These are phyloP conservation scores for Phytophthora boehmeriae DNA, from an alignment of 352 stramenopile species.

Conservation along the genomic window DNA sequence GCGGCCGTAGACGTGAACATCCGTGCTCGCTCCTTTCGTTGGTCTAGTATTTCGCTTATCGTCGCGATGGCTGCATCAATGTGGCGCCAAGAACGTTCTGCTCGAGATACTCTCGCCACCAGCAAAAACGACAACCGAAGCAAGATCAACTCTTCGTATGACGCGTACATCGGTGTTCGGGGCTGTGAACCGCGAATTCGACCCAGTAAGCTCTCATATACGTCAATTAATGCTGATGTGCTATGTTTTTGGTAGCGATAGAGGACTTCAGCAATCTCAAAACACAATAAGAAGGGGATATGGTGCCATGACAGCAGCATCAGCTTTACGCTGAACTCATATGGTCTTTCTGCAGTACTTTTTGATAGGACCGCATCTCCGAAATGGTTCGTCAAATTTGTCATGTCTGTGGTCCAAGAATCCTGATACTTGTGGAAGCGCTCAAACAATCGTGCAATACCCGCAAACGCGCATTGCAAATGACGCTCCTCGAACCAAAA, in stretches of 20 bases:
- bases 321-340: constrained; percentile 27
- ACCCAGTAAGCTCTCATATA: constrained; percentile 64
- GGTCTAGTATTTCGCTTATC: constrained; percentile 40
- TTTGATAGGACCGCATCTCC: constrained; percentile 2
- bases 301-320: constrained; percentile 61
- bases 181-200: constrained; percentile 44
- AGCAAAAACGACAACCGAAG: constrained; percentile 63
- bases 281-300: constrained; percentile 65
- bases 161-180: constrained; percentile 31
- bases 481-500: constrained; percentile 43
- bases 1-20: neutral
- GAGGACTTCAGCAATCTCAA: constrained; percentile 65
- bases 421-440: constrained; percentile 36
- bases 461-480: constrained; percentile 35
- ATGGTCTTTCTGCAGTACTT: neutral
- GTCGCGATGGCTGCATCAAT: constrained; percentile 25
- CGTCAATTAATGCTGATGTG: constrained; percentile 36
- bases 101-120: constrained; percentile 27
- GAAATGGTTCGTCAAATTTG: constrained; percentile 15
- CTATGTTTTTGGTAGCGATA: constrained; percentile 43
- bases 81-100: constrained; percentile 20
- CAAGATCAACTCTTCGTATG: constrained; percentile 62
- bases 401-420: constrained; percentile 9
- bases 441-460: constrained; percentile 39
- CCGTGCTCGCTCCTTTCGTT: constrained; percentile 17